phyloP scores from a whole-genome alignment of 805 yeast species.

The Metschnikowia cubensis region DNA sequence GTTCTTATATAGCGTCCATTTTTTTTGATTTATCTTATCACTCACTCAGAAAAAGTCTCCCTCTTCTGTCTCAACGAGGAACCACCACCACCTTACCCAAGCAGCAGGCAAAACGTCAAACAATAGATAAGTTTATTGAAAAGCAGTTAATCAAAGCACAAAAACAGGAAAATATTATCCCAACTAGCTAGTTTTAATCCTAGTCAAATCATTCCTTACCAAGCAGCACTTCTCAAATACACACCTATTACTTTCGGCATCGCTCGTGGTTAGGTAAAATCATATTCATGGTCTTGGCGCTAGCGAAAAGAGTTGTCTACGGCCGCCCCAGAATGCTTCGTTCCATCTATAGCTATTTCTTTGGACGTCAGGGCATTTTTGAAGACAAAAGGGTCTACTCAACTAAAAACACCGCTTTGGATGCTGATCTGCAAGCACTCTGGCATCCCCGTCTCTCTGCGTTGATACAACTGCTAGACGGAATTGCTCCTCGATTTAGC shows the following conservation, averaged over 20 bases:
- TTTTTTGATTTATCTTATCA: slow-evolving; percentile 2
- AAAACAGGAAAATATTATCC: too few relatives aligned
- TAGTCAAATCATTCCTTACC: not conserved
- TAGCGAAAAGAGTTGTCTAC: slow-evolving; percentile 2
- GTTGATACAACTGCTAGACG: slow-evolving; percentile 52
- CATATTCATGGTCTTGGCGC: slow-evolving; percentile 4
- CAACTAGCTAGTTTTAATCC: not conserved
- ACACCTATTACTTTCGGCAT: not conserved
- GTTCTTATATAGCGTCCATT: slow-evolving; percentile 2
- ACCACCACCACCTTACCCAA: not conserved
- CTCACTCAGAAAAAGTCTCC: slow-evolving; percentile 1
- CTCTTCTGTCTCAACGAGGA: not conserved
- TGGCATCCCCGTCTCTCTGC: slow-evolving; percentile 45
- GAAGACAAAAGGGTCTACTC: slow-evolving; percentile 15
- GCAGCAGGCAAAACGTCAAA: not conserved
- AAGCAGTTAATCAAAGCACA: too few relatives aligned
- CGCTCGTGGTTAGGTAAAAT: not conserved
- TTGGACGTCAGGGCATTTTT: slow-evolving; percentile 12
- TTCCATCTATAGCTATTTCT: slow-evolving; percentile 17
- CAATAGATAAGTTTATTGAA: not conserved
- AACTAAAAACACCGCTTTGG: slow-evolving; percentile 26
- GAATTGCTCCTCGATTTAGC: slow-evolving; percentile 64
- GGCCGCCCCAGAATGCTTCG: slow-evolving; percentile 19
- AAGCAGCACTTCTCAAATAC: not conserved
- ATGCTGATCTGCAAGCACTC: slow-evolving; percentile 17